Conservation (phyloP, 1,139 yeast genomes). For the Diutina siamensis region DNA sequence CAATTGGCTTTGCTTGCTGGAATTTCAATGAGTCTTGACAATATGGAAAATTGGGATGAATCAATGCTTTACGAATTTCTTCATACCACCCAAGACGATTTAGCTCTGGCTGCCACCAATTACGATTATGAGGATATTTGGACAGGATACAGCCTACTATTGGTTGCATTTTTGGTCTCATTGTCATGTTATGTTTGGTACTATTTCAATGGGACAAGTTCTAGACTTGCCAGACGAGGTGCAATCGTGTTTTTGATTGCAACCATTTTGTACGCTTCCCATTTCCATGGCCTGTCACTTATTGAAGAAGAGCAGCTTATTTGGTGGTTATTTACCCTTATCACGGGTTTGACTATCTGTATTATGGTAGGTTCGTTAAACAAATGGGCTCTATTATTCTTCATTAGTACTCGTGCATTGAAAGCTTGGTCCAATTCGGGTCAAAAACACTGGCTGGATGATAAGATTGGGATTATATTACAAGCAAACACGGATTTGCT, state of each 20-base stretch:
- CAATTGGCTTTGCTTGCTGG: constrained; percentile 2
- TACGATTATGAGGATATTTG: not conserved
- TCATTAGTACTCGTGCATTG: constrained; percentile 43
- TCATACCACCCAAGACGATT: not conserved
- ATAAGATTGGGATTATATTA: constrained; percentile 35
- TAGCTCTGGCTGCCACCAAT: constrained; percentile 2
- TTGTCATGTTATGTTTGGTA: not conserved
- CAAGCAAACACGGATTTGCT: constrained; percentile 21
- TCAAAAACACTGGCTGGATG: constrained; percentile 37
- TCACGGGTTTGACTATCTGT: constrained; percentile 13
- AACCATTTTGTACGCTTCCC: constrained; percentile 31
- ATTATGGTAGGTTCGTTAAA: not conserved
- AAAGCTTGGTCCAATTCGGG: constrained; percentile 89
- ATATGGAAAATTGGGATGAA: not conserved
- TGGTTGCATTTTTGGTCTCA: not conserved
- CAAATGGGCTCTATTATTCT: constrained; percentile 14
- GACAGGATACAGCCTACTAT: not conserved
- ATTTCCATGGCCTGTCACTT: constrained; percentile 79
- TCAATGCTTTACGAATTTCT: not conserved
- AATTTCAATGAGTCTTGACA: not conserved
- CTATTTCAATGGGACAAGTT: not conserved
- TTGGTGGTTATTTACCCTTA: constrained; percentile 75
- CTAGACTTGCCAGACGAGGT: not conserved
- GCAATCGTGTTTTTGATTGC: not conserved
- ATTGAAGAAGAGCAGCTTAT: constrained; percentile 96